Percentiles rank a stretch among this genome's conserved stretches.
These are phyloP conservation scores for Blechomonas ayalai DNA, from an alignment of 208 protist genomes.

Conservation along the genomic window DNA sequence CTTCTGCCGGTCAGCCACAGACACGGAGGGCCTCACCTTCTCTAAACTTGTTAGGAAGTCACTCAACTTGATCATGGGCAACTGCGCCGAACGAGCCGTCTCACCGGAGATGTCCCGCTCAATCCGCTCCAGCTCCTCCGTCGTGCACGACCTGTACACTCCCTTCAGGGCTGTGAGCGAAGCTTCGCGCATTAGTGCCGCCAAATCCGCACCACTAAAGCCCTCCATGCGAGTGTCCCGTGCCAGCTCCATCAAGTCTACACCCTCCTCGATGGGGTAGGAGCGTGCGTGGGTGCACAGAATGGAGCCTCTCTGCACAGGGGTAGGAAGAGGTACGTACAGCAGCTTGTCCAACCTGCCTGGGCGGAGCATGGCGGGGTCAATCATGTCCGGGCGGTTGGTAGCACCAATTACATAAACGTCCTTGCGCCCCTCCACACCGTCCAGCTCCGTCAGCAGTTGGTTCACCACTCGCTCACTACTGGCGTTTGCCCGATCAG, in stretches of 20 bases:
- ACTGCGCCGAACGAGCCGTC: slow-evolving; percentile 11
- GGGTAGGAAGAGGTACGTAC: slow-evolving; percentile 93
- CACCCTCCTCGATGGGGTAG: slow-evolving; percentile 73
- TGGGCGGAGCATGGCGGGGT: slow-evolving; percentile 97
- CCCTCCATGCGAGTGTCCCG: slow-evolving; percentile 68
- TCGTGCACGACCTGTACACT: slow-evolving; percentile 50
- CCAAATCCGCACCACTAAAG: slow-evolving; percentile 95
- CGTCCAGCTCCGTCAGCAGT: slow-evolving; percentile 99
- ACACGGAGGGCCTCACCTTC: slow-evolving; percentile 79
- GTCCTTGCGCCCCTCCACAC: slow-evolving; percentile 92
- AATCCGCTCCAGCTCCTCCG: slow-evolving; percentile 54
- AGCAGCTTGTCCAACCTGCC: slow-evolving; percentile 96
- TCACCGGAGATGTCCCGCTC: slow-evolving; percentile 70
- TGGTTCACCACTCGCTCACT: slow-evolving; percentile 98
- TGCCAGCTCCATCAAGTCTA: slow-evolving; percentile 80
- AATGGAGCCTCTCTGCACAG: slow-evolving; percentile 83
- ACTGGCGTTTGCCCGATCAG: slow-evolving; percentile 79
- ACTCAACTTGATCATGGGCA: slow-evolving; percentile 51
- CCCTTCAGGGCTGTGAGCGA: slow-evolving; percentile 78
- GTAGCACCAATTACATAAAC: slow-evolving; percentile 98
- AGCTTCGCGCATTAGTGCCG: slow-evolving; percentile 90
- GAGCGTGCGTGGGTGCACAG: slow-evolving; percentile 84
- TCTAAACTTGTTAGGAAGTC: slow-evolving; percentile 63
- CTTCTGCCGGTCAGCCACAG: slow-evolving; percentile 46
- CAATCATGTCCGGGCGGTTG: slow-evolving; percentile 98